These are phyloP conservation scores for Barnettozyma botsteinii DNA, from an alignment of 805 yeast genomes.

Conservation along the genomic window DNA sequence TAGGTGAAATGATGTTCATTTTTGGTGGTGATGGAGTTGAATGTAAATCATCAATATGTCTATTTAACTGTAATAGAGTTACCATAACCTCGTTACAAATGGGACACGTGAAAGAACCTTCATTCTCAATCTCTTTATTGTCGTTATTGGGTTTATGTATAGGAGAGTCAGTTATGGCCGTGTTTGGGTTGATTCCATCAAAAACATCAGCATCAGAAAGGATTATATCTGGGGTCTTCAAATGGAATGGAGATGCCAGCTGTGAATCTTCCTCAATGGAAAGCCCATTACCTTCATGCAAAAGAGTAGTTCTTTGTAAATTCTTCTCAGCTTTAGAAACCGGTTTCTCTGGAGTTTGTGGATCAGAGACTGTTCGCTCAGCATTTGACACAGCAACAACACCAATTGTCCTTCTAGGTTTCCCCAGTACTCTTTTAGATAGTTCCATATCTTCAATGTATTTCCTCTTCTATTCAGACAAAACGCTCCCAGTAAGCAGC, in stretches of 20 bases:
- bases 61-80: conserved; percentile 49
- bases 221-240: conserved; percentile 11
- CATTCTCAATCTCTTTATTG: neutral
- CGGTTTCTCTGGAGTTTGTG: neutral
- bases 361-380: too few relatives aligned
- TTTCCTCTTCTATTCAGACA: neutral
- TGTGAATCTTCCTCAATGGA: neutral
- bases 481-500: neutral
- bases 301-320: neutral
- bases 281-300: neutral
- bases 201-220: conserved; percentile 8
- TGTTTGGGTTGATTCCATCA: conserved; percentile 3
- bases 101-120: conserved; percentile 44
- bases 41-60: conserved; percentile 70
- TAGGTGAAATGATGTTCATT: conserved; percentile 5
- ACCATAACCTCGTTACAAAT: conserved; percentile 60
- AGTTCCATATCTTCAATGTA: too few relatives aligned
- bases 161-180: too few relatives aligned
- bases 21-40: conserved; percentile 8
- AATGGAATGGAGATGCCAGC: conserved; percentile 2
- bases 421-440: conserved; percentile 3
- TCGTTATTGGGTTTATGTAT: neutral
- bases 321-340: neutral
- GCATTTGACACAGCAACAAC: neutral
- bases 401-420: conserved; percentile 6